Percentiles rank a stretch among this genome's conserved stretches.
Evolutionary conservation across 2,329 filamentous ascomycete species (phyloP).

Genomic region (Botrytis squamosa): DNA sequence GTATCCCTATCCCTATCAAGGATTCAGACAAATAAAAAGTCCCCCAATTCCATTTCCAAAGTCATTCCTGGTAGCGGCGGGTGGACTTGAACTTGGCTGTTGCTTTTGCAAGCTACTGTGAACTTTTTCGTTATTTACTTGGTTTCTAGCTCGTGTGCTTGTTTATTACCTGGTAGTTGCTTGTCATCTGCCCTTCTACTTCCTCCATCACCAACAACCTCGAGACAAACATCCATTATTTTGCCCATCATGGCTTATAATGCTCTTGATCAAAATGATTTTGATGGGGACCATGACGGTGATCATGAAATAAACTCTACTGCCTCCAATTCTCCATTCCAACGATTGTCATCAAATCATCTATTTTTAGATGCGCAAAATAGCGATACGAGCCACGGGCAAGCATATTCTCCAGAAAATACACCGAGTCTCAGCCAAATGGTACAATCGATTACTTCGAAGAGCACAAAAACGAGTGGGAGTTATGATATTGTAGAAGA

Average conservation of each 20-base stretch:
- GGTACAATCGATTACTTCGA: constrained; percentile 25
- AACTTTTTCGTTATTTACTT: neutral
- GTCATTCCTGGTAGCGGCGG: constrained; percentile 4
- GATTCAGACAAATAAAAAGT: neutral
- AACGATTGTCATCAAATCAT: constrained; percentile 19
- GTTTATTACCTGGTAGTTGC: neutral
- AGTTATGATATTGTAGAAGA: constrained; percentile 30
- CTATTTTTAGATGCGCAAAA: constrained; percentile 32
- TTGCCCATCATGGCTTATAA: constrained; percentile 25
- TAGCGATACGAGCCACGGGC: constrained; percentile 25
- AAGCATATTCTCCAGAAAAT: constrained; percentile 16
- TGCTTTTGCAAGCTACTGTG: neutral
- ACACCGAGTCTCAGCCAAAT: constrained; percentile 20
- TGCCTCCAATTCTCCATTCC: constrained; percentile 17
- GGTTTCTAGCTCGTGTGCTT: constrained; percentile 1
- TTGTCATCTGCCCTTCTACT: neutral
- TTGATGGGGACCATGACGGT: constrained; percentile 6
- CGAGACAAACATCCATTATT: constrained; percentile 4
- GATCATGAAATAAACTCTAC: constrained; percentile 12
- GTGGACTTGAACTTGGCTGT: neutral
- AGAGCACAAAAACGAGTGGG: constrained; percentile 23
- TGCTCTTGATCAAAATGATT: constrained; percentile 23
- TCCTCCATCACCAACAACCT: constrained; percentile 8
- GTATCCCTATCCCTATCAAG: constrained; percentile 5
- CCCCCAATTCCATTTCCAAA: neutral